phyloP scores from a whole-genome alignment of 2,329 filamentous ascomycete genomes.

The Reticulascus tulasneorum region DNA sequence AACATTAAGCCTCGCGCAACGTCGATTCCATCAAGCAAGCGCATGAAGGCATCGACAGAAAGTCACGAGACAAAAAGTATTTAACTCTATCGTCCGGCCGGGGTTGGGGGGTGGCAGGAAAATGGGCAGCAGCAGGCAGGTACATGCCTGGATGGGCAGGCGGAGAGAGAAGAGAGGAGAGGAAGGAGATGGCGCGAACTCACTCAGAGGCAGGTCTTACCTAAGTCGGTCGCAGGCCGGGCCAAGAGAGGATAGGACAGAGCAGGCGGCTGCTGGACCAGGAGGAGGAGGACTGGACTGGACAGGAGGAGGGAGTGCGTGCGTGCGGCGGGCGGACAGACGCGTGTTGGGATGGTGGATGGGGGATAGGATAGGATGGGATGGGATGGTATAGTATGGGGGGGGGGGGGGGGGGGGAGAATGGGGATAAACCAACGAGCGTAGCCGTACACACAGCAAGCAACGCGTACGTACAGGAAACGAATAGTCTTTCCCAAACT shows the following conservation, averaged over 20 bases:
- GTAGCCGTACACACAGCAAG: neutral
- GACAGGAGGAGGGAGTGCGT: too few species aligned
- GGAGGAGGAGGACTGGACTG: neutral
- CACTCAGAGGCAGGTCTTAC: slow-evolving; percentile 24
- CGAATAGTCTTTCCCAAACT: slow-evolving; percentile 1
- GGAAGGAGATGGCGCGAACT: slow-evolving; percentile 15
- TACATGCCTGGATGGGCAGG: slow-evolving; percentile 20
- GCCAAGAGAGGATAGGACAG: slow-evolving; percentile 4
- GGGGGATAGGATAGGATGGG: neutral
- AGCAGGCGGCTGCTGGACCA: neutral
- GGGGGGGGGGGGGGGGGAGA: neutral
- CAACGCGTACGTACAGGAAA: slow-evolving; percentile 1
- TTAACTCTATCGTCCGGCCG: slow-evolving; percentile 22
- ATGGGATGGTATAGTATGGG: neutral
- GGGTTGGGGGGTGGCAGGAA: too few species aligned
- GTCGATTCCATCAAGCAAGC: slow-evolving; percentile 17
- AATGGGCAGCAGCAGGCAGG: too few species aligned
- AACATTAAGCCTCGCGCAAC: slow-evolving; percentile 19
- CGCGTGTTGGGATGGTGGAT: neutral
- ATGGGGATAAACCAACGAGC: neutral
- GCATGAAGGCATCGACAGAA: slow-evolving; percentile 17
- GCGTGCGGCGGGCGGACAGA: too few species aligned
- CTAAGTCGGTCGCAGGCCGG: too few species aligned
- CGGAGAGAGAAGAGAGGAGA: slow-evolving; percentile 18
- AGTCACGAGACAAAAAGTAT: slow-evolving; percentile 23